Conservation (phyloP, 192 early-diverging fungal species). For the Backusella luteola region DNA sequence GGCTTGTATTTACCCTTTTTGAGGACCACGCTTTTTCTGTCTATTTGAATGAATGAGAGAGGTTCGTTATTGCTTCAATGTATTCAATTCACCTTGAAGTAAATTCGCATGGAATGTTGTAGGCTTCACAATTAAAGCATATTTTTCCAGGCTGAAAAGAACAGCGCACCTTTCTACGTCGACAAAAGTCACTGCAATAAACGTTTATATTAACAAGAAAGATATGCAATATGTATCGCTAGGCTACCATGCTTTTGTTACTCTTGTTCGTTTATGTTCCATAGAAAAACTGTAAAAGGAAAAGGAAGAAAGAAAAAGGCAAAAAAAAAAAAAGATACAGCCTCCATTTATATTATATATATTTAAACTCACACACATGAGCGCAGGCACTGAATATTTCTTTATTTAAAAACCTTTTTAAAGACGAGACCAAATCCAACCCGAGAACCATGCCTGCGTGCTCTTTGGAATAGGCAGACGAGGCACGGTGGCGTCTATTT, state of each 20-base stretch:
- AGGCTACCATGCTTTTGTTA: not conserved
- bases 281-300: not conserved
- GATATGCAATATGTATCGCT: not conserved
- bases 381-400: not conserved
- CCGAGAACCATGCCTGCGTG: slow-evolving; percentile 13
- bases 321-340: not conserved
- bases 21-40: not conserved
- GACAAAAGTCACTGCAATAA: not conserved
- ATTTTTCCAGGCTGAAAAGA: not conserved
- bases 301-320: not conserved
- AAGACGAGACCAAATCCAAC: slow-evolving; percentile 18
- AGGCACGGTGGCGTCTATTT: not conserved
- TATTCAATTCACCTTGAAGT: not conserved
- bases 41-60: not conserved
- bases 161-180: slow-evolving; percentile 1
- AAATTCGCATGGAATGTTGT: not conserved
- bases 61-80: not conserved
- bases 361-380: not conserved
- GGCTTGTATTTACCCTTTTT: slow-evolving; percentile 5
- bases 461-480: not conserved
- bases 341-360: not conserved
- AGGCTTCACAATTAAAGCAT: not conserved
- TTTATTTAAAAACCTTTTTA: not conserved
- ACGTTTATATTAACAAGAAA: not conserved
- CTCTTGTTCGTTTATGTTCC: not conserved